Conservation (phyloP, 31 red algal species). For the Bonnemaisonia californica region DNA sequence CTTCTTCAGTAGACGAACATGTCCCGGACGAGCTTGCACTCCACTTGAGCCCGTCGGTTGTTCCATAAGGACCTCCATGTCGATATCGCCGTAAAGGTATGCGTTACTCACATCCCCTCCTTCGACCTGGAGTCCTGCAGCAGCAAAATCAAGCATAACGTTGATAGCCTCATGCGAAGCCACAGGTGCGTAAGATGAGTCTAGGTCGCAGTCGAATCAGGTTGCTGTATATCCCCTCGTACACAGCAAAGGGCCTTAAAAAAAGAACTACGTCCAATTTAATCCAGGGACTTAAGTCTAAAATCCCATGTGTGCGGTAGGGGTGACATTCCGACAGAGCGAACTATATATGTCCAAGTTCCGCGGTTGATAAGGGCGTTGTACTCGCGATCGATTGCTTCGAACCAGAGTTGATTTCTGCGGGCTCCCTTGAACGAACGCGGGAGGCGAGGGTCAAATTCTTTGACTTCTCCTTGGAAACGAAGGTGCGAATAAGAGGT, state of each 20-base stretch:
- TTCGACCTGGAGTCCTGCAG: conserved; percentile 6
- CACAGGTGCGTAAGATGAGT: not conserved
- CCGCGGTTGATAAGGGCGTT: not conserved
- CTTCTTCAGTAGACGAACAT: not conserved
- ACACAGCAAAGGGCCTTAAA: not conserved
- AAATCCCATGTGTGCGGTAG: not conserved
- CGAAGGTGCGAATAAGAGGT: not conserved
- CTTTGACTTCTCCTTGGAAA: not conserved
- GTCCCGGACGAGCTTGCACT: not conserved
- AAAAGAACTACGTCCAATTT: not conserved
- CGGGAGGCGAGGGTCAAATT: not conserved
- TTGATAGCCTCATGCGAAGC: not conserved
- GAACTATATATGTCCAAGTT: not conserved
- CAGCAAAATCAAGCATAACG: not conserved
- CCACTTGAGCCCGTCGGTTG: conserved; percentile 1
- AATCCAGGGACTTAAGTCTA: not conserved
- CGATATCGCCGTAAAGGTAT: conserved; percentile 2
- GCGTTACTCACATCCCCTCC: not conserved
- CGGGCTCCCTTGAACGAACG: not conserved
- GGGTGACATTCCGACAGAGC: not conserved
- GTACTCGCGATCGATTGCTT: not conserved
- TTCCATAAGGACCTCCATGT: not conserved
- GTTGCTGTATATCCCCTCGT: not conserved
- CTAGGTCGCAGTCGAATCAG: conserved; percentile 4
- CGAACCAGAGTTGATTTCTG: not conserved